These are phyloP conservation scores for Voacanga thouarsii DNA, from an alignment of 257 asterid genomes.

Conservation along the genomic window DNA sequence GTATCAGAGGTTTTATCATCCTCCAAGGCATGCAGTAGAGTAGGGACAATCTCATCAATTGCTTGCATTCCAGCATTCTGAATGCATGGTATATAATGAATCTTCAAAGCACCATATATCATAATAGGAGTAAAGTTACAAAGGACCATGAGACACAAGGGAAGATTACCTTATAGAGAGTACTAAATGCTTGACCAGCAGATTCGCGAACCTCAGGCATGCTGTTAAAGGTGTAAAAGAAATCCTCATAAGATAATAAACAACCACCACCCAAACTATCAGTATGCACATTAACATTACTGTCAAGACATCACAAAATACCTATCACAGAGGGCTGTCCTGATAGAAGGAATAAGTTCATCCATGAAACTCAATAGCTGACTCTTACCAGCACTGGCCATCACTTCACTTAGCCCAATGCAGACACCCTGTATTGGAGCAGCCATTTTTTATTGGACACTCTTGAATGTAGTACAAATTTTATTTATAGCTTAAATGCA, in stretches of 20 bases:
- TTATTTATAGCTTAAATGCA: background rate
- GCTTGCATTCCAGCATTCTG: conserved; percentile 99
- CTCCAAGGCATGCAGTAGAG: conserved; percentile 92
- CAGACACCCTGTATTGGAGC: conserved; percentile 78
- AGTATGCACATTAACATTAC: conserved; percentile 12
- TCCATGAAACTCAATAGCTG: conserved; percentile 89
- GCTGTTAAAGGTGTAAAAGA: conserved; percentile 39
- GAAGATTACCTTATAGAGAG: conserved; percentile 80
- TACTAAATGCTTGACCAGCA: conserved; percentile 94
- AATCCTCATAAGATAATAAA: conserved; percentile 4
- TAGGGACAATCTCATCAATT: conserved; percentile 97
- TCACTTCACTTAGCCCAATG: conserved; percentile 95
- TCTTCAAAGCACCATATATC: background rate
- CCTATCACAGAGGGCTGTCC: conserved; percentile 98
- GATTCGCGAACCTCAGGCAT: conserved; percentile 86
- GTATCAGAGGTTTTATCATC: conserved; percentile 84
- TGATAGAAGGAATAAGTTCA: conserved; percentile 86
- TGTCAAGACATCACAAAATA: conserved; percentile 28
- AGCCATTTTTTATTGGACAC: conserved; percentile 1
- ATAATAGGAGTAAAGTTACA: background rate
- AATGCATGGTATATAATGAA: background rate
- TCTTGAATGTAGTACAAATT: background rate
- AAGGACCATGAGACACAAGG: conserved; percentile 5
- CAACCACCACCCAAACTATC: background rate
- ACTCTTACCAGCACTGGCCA: conserved; percentile 94